A percentile compares a stretch with the other conserved stretches of the same genome.
phyloP scores from a whole-genome alignment of 2,329 filamentous ascomycete genomes.

The Remersonia thermophila region DNA sequence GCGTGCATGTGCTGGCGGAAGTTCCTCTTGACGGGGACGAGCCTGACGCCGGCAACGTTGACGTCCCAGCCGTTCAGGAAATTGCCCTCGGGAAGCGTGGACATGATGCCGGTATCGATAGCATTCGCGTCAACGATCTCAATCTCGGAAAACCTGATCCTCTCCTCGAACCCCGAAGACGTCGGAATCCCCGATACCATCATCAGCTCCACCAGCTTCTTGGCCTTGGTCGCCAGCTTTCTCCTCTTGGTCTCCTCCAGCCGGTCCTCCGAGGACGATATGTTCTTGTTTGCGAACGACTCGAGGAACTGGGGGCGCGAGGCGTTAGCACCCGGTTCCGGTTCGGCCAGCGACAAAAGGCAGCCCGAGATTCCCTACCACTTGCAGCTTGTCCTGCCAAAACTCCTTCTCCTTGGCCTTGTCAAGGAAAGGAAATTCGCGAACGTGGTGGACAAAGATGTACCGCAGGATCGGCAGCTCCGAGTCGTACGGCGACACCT shows the following conservation, averaged over 20 bases:
- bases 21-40: constrained; percentile 70
- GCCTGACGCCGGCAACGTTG: constrained; percentile 81
- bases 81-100: constrained; percentile 82
- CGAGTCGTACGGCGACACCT: constrained; percentile 85
- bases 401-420: constrained; percentile 98
- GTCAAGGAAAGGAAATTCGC: constrained; percentile 95
- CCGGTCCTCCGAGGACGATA: constrained; percentile 91
- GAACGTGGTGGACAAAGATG: constrained; percentile 95
- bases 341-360: constrained; percentile 21
- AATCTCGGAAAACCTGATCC: constrained; percentile 91
- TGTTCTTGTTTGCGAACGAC: constrained; percentile 92
- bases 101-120: constrained; percentile 77
- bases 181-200: constrained; percentile 97
- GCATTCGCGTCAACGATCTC: constrained; percentile 91
- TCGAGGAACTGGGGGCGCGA: constrained; percentile 62
- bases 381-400: constrained; percentile 96
- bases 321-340: not conserved
- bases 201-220: constrained; percentile 96
- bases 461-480: constrained; percentile 88
- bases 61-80: constrained; percentile 94
- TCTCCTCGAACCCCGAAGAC: constrained; percentile 92
- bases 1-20: constrained; percentile 86
- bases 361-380: constrained; percentile 41
- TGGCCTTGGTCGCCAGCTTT: constrained; percentile 83
- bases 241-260: constrained; percentile 90